Evolutionary conservation across 1,284 basidiomycete genomes (phyloP).

Genomic region (Rhodofomes roseus): DNA sequence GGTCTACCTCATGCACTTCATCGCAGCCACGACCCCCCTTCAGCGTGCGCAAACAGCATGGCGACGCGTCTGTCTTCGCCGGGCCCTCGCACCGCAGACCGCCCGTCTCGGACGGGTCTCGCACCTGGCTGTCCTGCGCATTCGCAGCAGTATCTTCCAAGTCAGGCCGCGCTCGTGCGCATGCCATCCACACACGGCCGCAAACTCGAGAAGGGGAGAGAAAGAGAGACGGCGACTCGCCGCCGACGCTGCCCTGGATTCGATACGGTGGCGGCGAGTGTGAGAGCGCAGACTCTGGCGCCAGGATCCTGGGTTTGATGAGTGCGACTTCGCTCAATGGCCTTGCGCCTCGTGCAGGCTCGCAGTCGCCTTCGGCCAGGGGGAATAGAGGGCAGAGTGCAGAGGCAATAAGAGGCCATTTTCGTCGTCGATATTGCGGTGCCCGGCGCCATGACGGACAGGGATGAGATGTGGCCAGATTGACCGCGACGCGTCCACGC

Average conservation of each 20-base stretch:
- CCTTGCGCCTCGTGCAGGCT: slow-evolving; percentile 3
- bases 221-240: neutral
- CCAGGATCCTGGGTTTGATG: slow-evolving; percentile 1
- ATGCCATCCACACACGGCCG: slow-evolving; percentile 23
- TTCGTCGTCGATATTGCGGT: neutral
- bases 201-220: too few relatives aligned
- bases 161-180: slow-evolving; percentile 24
- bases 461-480: neutral
- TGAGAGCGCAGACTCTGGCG: slow-evolving; percentile 3
- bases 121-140: neutral
- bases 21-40: neutral
- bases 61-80: neutral
- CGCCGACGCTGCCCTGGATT: slow-evolving; percentile 2
- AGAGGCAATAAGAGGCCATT: neutral
- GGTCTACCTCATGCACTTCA: neutral
- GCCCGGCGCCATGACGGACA: neutral
- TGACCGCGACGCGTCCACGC: neutral
- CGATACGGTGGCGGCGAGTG: slow-evolving; percentile 5
- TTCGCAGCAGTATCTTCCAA: slow-evolving; percentile 21
- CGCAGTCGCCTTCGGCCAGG: neutral
- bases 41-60: neutral
- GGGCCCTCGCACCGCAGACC: neutral
- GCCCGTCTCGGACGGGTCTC: neutral
- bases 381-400: neutral
- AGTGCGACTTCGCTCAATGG: neutral